Evolutionary conservation across 345 rosid genomes (phyloP).

Genomic region (Geranium brycei): DNA sequence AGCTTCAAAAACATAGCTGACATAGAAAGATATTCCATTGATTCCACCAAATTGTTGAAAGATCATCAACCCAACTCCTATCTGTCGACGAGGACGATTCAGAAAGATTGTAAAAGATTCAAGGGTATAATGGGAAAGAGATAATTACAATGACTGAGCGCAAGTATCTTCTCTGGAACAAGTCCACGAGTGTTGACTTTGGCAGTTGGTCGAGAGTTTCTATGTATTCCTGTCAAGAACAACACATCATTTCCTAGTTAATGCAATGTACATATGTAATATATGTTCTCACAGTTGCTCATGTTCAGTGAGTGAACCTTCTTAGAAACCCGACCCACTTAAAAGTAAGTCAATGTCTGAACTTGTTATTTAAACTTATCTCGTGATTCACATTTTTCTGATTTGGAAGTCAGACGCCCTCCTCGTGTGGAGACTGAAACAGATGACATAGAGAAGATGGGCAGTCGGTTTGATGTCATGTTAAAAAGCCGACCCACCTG

Average conservation of each 20-base stretch:
- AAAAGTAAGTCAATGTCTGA: too few relatives aligned
- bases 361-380: too few relatives aligned
- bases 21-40: slow-evolving; percentile 73
- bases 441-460: too few relatives aligned
- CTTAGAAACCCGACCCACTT: too few relatives aligned
- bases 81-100: slow-evolving; percentile 27
- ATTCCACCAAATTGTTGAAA: slow-evolving; percentile 91
- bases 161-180: slow-evolving; percentile 63
- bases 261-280: too few relatives aligned
- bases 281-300: background rate
- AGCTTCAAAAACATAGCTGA: slow-evolving; percentile 56
- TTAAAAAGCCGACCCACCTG: too few relatives aligned
- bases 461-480: too few relatives aligned
- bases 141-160: slow-evolving; percentile 50
- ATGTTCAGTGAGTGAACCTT: background rate
- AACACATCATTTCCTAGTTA: background rate
- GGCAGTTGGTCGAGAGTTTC: slow-evolving; percentile 62
- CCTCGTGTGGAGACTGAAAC: too few relatives aligned
- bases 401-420: too few relatives aligned
- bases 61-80: slow-evolving; percentile 82
- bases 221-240: slow-evolving; percentile 52
- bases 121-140: background rate
- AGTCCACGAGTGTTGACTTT: slow-evolving; percentile 51
- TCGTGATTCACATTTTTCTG: too few relatives aligned
- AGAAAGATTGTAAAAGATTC: background rate